Percentiles rank a stretch among this genome's conserved stretches.
These are phyloP conservation scores for Russula griseocarnosa DNA, from an alignment of 768 basidiomycete species.

Conservation along the genomic window DNA sequence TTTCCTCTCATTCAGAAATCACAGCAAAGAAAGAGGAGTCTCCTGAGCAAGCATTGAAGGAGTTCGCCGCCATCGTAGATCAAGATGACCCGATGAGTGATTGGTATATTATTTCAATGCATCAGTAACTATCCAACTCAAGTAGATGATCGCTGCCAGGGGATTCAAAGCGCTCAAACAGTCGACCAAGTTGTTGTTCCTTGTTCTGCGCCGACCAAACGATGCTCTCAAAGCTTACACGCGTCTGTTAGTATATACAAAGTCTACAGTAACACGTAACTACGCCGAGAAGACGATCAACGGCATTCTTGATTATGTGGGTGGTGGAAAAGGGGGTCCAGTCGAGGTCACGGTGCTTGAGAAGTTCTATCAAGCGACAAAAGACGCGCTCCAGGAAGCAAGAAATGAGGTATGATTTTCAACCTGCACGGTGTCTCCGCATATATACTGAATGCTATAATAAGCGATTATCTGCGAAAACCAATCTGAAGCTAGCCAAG, in stretches of 20 bases:
- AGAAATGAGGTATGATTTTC: conserved; percentile 76
- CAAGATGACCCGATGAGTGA: conserved; percentile 92
- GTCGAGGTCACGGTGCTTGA: conserved; percentile 86
- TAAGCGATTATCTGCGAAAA: conserved; percentile 90
- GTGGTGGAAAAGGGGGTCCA: conserved; percentile 75
- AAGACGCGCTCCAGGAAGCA: conserved; percentile 83
- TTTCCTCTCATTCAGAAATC: background rate
- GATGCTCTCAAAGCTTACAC: conserved; percentile 86
- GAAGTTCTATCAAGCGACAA: conserved; percentile 92
- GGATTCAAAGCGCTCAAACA: conserved; percentile 99
- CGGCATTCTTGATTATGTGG: conserved; percentile 95
- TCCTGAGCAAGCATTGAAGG: conserved; percentile 86
- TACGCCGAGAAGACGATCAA: conserved; percentile 99
- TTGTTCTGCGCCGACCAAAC: conserved; percentile 68
- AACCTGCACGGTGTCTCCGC: background rate
- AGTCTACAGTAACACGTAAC: conserved; percentile 90
- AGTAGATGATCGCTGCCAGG: conserved; percentile 46
- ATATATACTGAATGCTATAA: background rate
- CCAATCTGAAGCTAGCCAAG: conserved; percentile 94
- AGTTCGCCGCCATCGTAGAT: conserved; percentile 84
- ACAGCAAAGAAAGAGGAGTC: conserved; percentile 91
- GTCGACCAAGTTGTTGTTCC: conserved; percentile 89
- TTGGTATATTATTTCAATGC: conserved; percentile 53
- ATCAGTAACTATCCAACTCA: conserved; percentile 3
- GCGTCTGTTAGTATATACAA: conserved; percentile 87